Base-by-base conservation (phyloP, 2,329 filamentous ascomycete genomes). In the Aspergillus candidus region DNA sequence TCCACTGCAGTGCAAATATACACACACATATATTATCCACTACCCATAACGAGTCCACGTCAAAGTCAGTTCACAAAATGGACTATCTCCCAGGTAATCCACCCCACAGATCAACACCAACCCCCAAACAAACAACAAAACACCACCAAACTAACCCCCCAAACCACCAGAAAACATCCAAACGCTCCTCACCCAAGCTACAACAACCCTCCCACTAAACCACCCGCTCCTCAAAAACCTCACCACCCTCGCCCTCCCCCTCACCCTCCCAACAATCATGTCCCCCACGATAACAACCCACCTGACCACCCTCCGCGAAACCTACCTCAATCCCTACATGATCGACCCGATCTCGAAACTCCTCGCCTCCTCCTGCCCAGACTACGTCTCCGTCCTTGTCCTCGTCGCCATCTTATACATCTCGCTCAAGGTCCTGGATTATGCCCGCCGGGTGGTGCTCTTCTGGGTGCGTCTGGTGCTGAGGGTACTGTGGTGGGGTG, bases 391-490 rank as follows among this genome's bases (percentile, higher is more conserved):
- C 11, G 50, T 70, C 14, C 40, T 68, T 6, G 45, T 82, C 7
- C 70, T 86, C 4, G 67, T 83, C 35, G 54, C 82, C 27, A 68
- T 82, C 43, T 65, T 91, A 40, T 72, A 88, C 60, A 62, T 90
- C 44, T 75, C 74, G 11, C 67, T 83, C 47, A 78, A 79, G 52
- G 72, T 93, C 34, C 69, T 83, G 51, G 77, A 83, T 61, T 84
- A 85, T 70, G 71, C 88, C 13, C 80, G 82, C 49, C 78, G 87
- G 48, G 69, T 88, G 14, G 73, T 94, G 46, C 71, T 88, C 59
- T 94, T 83, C 71, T 88, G 88, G 80, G 78, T 88, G 41, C 72
- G 77, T n/a, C 60, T 94, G 43, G 73, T 75, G 10, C 63, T 87
- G 50, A 70, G 77, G 17, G 53, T 88, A 34, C 63, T 78, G 2